Evolutionary conservation across 495 filamentous ascomycete species (phyloP).

Genomic region (Echria macrotheca): DNA sequence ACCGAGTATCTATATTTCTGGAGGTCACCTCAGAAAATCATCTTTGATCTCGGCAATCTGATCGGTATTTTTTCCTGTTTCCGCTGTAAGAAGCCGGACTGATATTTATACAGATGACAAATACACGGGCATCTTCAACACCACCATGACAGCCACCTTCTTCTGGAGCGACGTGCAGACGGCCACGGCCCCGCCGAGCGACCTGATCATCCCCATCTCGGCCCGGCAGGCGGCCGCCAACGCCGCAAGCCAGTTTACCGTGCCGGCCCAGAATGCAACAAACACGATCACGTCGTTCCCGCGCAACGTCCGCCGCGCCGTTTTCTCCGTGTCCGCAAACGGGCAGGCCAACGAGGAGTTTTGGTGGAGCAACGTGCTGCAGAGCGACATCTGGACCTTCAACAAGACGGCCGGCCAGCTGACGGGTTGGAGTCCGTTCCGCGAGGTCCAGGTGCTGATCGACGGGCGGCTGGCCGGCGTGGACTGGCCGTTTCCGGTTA

Average conservation of each 20-base stretch:
- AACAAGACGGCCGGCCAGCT: conserved; percentile 48
- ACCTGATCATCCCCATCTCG: conserved; percentile 74
- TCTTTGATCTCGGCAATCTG: conserved; percentile 79
- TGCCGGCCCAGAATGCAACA: conserved; percentile 61
- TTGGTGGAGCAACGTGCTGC: conserved; percentile 83
- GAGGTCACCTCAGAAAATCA: conserved; percentile 62
- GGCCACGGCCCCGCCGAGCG: conserved; percentile 46
- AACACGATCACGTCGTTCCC: conserved; percentile 57
- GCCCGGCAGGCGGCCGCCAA: conserved; percentile 47
- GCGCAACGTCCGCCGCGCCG: conserved; percentile 57
- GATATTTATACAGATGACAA: conserved; percentile 50
- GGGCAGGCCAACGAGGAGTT: conserved; percentile 81
- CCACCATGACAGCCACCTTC: conserved; percentile 74
- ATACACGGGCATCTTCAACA: conserved; percentile 77
- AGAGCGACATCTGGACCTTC: conserved; percentile 59
- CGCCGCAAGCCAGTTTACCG: conserved; percentile 58
- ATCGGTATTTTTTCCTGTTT: conserved; percentile 31
- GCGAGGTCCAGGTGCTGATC: conserved; percentile 76
- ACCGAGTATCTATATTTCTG: conserved; percentile 66
- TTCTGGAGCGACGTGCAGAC: conserved; percentile 46
- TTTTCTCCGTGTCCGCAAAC: conserved; percentile 70
- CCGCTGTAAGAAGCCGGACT: no score
- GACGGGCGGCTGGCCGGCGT: conserved; percentile 74
- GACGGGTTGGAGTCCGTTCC: conserved; percentile 70
- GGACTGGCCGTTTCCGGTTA: conserved; percentile 78